phyloP scores from a whole-genome alignment of 768 basidiomycete genomes.

The Podaxis sp. region DNA sequence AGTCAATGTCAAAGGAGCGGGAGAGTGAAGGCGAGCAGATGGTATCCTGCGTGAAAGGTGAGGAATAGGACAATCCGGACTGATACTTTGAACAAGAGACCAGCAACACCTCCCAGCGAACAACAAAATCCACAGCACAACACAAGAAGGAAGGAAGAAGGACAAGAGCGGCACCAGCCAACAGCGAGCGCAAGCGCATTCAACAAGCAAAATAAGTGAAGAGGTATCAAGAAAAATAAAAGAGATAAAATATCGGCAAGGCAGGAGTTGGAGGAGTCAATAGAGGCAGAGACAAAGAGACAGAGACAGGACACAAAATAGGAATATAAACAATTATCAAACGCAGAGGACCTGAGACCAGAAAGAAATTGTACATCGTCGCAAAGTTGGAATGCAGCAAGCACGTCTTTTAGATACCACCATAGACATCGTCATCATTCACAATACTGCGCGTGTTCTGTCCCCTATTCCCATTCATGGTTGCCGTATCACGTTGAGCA shows the following conservation, averaged over 20 bases:
- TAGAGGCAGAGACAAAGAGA: background rate
- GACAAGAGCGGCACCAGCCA: slow-evolving; percentile 5
- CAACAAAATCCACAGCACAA: background rate
- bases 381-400: background rate
- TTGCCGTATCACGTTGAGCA: background rate
- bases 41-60: no score
- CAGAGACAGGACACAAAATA: background rate
- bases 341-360: background rate
- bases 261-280: background rate
- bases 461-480: slow-evolving; percentile 8
- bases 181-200: slow-evolving; percentile 8
- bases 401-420: slow-evolving; percentile 25
- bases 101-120: background rate
- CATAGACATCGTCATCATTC: slow-evolving; percentile 31
- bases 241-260: background rate
- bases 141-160: background rate
- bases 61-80: background rate
- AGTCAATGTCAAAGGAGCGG: no score
- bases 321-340: background rate
- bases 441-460: slow-evolving; percentile 18
- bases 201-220: background rate
- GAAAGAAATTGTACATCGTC: background rate
- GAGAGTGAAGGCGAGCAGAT: no score
- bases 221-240: background rate
- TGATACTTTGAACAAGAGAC: background rate